These are phyloP conservation scores for Dendrocalamus latiflorus DNA, from an alignment of 202 grass and related monocot species.

Conservation along the genomic window DNA sequence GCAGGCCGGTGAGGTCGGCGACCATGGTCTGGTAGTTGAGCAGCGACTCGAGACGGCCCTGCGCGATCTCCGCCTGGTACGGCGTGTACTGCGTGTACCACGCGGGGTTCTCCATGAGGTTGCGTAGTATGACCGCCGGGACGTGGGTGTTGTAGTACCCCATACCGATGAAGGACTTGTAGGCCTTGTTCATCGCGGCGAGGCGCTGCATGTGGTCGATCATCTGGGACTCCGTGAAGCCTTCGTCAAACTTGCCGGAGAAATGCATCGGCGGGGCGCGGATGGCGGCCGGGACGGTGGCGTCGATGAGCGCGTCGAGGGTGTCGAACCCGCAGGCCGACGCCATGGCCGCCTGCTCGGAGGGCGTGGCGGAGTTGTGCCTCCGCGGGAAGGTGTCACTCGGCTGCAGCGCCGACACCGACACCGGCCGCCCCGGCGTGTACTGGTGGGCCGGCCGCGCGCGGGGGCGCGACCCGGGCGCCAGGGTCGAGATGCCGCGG, in stretches of 20 bases:
- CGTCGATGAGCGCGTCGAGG: slow-evolving; percentile 78
- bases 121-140: slow-evolving; percentile 71
- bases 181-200: slow-evolving; percentile 68
- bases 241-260: slow-evolving; percentile 59
- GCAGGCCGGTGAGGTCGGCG: slow-evolving; percentile 82
- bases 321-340: slow-evolving; percentile 56
- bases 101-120: slow-evolving; percentile 98
- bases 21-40: slow-evolving; percentile 97
- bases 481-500: slow-evolving; percentile 50
- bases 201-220: slow-evolving; percentile 75
- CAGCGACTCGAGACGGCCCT: slow-evolving; percentile 93
- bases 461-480: slow-evolving; percentile 13
- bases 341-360: slow-evolving; percentile 68
- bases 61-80: slow-evolving; percentile 99
- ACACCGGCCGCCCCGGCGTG: slow-evolving; percentile 41
- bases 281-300: slow-evolving; percentile 84
- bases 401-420: slow-evolving; percentile 64
- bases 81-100: slow-evolving; percentile 99
- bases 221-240: slow-evolving; percentile 91
- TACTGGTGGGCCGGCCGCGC: slow-evolving; percentile 34
- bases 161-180: slow-evolving; percentile 98
- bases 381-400: slow-evolving; percentile 85
- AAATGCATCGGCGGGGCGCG: slow-evolving; percentile 57
- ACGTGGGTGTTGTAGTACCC: slow-evolving; percentile 92
- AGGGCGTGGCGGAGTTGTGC: slow-evolving; percentile 81